Percentiles rank a stretch among this genome's conserved stretches.
These are phyloP conservation scores for Solanum clarkiae DNA, from an alignment of 257 asterid species.

Conservation along the genomic window DNA sequence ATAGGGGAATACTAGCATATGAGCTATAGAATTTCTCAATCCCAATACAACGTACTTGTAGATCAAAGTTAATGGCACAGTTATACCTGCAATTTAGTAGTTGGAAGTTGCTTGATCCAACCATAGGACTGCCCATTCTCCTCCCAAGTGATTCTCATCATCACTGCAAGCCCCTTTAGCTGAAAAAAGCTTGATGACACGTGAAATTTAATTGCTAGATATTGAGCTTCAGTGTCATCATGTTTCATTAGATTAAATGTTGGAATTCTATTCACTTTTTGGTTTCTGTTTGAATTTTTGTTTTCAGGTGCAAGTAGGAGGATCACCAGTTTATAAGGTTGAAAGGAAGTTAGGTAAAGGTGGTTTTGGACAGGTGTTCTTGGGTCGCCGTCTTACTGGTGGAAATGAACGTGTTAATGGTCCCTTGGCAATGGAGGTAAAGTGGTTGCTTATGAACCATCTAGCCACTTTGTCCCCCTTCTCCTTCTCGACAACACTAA, in stretches of 20 bases:
- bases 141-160: not conserved
- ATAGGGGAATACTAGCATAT: not conserved
- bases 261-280: not conserved
- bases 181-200: not conserved
- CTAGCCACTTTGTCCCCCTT: not conserved
- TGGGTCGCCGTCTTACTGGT: conserved; percentile 30
- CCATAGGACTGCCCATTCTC: not conserved
- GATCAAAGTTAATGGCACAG: not conserved
- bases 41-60: not conserved
- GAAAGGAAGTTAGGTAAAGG: conserved; percentile 41
- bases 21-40: not conserved
- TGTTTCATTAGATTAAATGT: not conserved
- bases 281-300: not conserved
- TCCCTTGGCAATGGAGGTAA: conserved; percentile 27
- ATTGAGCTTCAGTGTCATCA: not conserved
- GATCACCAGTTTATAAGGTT: conserved; percentile 28
- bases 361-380: conserved; percentile 38
- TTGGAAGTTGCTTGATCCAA: not conserved
- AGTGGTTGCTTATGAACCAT: not conserved
- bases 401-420: conserved; percentile 15
- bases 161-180: not conserved
- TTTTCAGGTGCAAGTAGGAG: conserved; percentile 37
- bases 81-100: not conserved
- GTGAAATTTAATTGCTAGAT: not conserved
- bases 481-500: not conserved